These are phyloP conservation scores for Rhynchospora tenuis DNA, from an alignment of 176 grass and related monocot species.

Conservation along the genomic window DNA sequence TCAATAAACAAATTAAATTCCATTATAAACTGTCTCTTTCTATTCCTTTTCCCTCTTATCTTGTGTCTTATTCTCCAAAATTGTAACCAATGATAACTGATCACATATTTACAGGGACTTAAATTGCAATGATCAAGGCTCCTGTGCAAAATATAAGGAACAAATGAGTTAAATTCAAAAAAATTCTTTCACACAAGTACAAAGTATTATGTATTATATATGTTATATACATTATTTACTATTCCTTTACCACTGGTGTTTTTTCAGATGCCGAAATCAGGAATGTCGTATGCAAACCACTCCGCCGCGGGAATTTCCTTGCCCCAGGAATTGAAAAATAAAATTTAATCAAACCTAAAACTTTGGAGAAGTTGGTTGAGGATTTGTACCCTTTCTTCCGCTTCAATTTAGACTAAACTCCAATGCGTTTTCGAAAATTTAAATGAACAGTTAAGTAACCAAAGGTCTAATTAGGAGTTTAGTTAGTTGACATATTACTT, in stretches of 20 bases:
- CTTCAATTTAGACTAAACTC: too few species aligned
- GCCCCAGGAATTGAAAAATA: too few species aligned
- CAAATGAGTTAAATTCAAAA: background rate
- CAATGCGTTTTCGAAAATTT: too few species aligned
- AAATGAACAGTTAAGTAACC: too few species aligned
- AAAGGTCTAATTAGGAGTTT: too few species aligned
- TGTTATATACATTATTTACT: conserved; percentile 2
- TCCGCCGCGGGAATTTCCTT: too few species aligned
- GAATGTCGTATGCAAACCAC: background rate
- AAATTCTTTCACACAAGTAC: background rate
- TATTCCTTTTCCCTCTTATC: background rate
- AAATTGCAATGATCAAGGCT: background rate
- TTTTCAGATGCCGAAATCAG: background rate
- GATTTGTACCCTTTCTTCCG: too few species aligned
- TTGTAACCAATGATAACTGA: background rate
- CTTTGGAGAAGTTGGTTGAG: too few species aligned
- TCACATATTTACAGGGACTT: background rate
- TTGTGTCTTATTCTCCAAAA: background rate
- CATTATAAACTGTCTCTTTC: background rate
- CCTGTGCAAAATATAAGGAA: background rate
- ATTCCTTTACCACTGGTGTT: conserved; percentile 9
- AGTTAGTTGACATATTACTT: too few species aligned
- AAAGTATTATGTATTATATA: background rate
- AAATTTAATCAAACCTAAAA: too few species aligned
- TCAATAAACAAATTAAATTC: background rate